Evolutionary conservation across 257 asterid species (phyloP).

Genomic region (Solanum lycopersicoides): DNA sequence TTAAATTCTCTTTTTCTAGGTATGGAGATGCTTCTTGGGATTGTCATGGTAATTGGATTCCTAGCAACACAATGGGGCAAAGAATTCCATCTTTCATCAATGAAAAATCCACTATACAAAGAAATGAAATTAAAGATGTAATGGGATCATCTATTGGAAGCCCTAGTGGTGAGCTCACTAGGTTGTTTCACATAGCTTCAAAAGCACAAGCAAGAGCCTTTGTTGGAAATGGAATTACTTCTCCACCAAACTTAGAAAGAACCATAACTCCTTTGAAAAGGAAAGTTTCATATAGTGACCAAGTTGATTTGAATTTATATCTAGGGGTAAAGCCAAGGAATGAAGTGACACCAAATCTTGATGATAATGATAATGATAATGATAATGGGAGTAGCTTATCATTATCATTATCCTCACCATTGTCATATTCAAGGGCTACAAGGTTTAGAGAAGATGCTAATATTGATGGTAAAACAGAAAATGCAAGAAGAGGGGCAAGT

Average conservation of each 20-base stretch:
- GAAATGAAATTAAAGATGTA: constrained; percentile 1
- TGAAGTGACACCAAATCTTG: neutral
- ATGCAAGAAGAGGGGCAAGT: constrained; percentile 51
- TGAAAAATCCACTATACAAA: constrained; percentile 13
- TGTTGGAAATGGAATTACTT: neutral
- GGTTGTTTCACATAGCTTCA: neutral
- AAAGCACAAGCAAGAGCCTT: neutral
- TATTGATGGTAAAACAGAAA: constrained; percentile 5
- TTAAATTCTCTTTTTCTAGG: constrained; percentile 10
- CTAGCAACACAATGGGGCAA: constrained; percentile 9
- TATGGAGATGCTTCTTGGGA: constrained; percentile 35
- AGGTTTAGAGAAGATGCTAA: constrained; percentile 21
- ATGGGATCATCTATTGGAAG: constrained; percentile 12
- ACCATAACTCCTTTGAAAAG: constrained; percentile 26
- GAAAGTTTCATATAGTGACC: constrained; percentile 21
- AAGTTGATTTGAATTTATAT: constrained; percentile 47
- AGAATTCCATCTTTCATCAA: constrained; percentile 13
- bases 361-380: constrained; percentile 14
- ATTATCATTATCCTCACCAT: constrained; percentile 29
- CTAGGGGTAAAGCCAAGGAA: constrained; percentile 26
- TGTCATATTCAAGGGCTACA: constrained; percentile 17
- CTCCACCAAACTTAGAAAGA: neutral
- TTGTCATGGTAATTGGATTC: constrained; percentile 35
- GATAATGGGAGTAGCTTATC: constrained; percentile 24
- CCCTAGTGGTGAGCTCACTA: neutral